Base-by-base conservation (phyloP, 1,284 basidiomycete species). In the Irpex rosettiformis region DNA sequence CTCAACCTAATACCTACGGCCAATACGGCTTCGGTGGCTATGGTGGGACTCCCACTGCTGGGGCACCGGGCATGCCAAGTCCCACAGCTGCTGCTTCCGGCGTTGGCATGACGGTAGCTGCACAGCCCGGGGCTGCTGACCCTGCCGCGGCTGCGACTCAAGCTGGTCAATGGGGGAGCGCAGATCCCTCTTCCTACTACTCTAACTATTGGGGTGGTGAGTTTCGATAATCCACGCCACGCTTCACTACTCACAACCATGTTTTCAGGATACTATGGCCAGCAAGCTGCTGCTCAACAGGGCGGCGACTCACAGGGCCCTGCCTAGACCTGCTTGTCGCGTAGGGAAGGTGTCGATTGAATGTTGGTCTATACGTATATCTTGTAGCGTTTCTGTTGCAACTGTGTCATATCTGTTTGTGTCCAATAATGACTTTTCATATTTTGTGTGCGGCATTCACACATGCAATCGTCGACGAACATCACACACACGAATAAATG, bases 201-300 rank as follows among this genome's bases (percentile, higher is more conserved):
- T 83, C 83, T 56, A 88, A 89, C 69, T 92, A 91, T 69, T 92
- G 90, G 90, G 87, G 90, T 69, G 88, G 88, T 90, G 59, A 70
- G 87, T 75, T 6, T 16, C 3, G 51, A 58, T 40, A 27, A 18
- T 24, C 52, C 22, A 51, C 54, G 37, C 48, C 62, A 25, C 43
- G 7, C 55, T 5, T 22, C 30, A 37, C 4, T 47, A 16, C 21
- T 54, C 22, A 49, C 27, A 30, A 18, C 21, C 52, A 21, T 16
- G 22, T 37, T 18, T 57, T 1, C 56, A 91, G 89, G 89, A 62
- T 92, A 92, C 69, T 92, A 92, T 66, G 82, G 83, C 55, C 89
- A 91, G 71, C 85, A 87, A 71, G 78, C 81, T 57, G 76, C 79
- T 63, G 77, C 79, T 63, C 85, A 85, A 67, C 84, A 84, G 60